Base-by-base conservation (phyloP, 352 stramenopile genomes). In the Globisporangium mamillatum region DNA sequence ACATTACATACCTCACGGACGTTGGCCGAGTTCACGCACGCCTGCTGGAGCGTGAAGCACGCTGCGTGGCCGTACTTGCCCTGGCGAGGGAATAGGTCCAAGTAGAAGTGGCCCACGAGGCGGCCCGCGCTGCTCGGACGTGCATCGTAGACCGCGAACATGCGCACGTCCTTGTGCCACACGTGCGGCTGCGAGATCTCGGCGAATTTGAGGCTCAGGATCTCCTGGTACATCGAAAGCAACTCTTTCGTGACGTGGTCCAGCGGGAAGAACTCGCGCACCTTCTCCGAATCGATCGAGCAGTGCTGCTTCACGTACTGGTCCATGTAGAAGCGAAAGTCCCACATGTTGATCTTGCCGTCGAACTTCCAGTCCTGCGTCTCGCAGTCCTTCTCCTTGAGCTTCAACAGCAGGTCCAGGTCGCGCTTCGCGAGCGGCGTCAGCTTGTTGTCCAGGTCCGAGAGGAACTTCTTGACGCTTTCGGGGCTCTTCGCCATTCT, bases 321-420 rank as follows among this genome's bases (percentile, higher is more conserved):
- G 69, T 95, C 88, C 75, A 89, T 91, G 79, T 97, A 97, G 77
- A 94, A 97, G 22, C 78, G 79, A 59, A 92, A 93, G 76, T 97
- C 91, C 86, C 88, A 97, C 73, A 95, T 93, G 76, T 97, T 93
- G 72, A 97, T 77, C 69, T 93, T 91, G 56, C 86, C 88, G 67
- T 95, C 88, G 64, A 91, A 92, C 61, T 87, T 79, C 75, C 76
- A 78, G 2, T 61, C 75, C 32, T 88, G 78, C 22, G 64, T 64
- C 55, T 88, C 75, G 63, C 77, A 87, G 65, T 92, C 81, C 5
- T 74, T 68, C 73, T 90, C 72, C 71, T 93, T 93, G 22, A 93
- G 76, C 77, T 87, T 86, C 58, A 91, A 66, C 38, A 95, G 76
- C 63, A 79, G 59, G 59, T 92, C 75, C 16, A 93, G 52, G 64